Conservation (phyloP, 768 basidiomycete species). For the Collybia nuda region DNA sequence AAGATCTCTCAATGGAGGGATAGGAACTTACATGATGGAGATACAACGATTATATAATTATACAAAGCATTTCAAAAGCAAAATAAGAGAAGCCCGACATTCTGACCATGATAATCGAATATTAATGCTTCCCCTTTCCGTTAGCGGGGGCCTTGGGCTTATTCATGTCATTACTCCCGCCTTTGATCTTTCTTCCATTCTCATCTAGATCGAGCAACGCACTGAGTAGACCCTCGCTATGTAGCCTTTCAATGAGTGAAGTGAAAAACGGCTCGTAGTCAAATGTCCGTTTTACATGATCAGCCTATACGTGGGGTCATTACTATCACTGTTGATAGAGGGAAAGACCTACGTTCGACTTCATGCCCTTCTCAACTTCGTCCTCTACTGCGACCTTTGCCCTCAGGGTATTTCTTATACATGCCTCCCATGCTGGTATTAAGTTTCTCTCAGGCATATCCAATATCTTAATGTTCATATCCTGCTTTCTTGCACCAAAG, state of each 20-base stretch:
- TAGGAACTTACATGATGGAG: too few species aligned
- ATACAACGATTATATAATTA: too few species aligned
- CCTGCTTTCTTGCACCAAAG: slow-evolving; percentile 46
- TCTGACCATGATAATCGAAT: too few species aligned
- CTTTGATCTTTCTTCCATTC: slow-evolving; percentile 25
- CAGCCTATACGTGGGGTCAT: slow-evolving; percentile 34
- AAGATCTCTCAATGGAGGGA: too few species aligned
- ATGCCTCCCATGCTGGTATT: slow-evolving; percentile 43
- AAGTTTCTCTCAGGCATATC: slow-evolving; percentile 39
- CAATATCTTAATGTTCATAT: slow-evolving; percentile 41
- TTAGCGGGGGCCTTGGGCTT: not conserved
- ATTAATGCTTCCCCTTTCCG: slow-evolving; percentile 6
- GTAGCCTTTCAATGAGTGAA: slow-evolving; percentile 41
- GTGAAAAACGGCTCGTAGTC: slow-evolving; percentile 64
- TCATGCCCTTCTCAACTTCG: slow-evolving; percentile 41
- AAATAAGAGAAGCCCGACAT: too few species aligned
- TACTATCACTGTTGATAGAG: not conserved
- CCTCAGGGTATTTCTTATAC: slow-evolving; percentile 37
- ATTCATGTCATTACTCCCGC: slow-evolving; percentile 2
- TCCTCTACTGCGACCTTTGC: slow-evolving; percentile 47
- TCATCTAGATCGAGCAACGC: slow-evolving; percentile 38
- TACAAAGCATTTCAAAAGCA: too few species aligned
- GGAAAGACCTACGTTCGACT: slow-evolving; percentile 41
- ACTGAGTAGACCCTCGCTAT: slow-evolving; percentile 47
- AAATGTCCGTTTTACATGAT: slow-evolving; percentile 56